Percentiles rank a stretch among this genome's conserved stretches.
Conservation (phyloP, 2,329 filamentous ascomycete genomes). For the Colletotrichum horii region DNA sequence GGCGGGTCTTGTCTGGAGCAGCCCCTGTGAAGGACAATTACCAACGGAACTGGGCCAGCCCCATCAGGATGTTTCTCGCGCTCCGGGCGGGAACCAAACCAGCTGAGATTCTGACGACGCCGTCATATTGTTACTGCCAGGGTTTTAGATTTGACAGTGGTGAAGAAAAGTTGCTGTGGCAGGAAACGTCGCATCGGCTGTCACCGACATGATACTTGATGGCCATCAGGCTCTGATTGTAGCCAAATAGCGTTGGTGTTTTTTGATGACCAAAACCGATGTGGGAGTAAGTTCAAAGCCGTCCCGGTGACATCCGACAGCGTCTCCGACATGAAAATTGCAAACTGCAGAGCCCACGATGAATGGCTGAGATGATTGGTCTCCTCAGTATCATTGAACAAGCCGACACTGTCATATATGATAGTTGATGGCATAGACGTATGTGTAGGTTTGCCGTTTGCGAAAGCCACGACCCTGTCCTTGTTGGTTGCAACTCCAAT, state of each 20-base stretch:
- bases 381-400: not conserved
- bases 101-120: not conserved
- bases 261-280: not conserved
- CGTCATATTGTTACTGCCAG: not conserved
- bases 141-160: not conserved
- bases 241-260: not conserved
- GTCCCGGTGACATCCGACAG: not conserved
- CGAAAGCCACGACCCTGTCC: not conserved
- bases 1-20: not conserved
- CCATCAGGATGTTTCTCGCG: not conserved
- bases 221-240: not conserved
- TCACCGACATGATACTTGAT: not conserved
- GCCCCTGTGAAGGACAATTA: not conserved
- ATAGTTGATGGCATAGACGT: not conserved
- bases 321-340: not conserved
- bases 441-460: not conserved
- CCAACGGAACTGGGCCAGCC: not conserved
- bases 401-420: not conserved
- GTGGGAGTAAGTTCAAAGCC: not conserved
- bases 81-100: not conserved
- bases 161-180: not conserved
- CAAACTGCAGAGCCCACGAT: not conserved
- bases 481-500: not conserved
- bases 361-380: not conserved
- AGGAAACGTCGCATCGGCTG: not conserved